Evolutionary conservation across 164 flowering plant genomes (phyloP).

Genomic region (Sextonia rubra): DNA sequence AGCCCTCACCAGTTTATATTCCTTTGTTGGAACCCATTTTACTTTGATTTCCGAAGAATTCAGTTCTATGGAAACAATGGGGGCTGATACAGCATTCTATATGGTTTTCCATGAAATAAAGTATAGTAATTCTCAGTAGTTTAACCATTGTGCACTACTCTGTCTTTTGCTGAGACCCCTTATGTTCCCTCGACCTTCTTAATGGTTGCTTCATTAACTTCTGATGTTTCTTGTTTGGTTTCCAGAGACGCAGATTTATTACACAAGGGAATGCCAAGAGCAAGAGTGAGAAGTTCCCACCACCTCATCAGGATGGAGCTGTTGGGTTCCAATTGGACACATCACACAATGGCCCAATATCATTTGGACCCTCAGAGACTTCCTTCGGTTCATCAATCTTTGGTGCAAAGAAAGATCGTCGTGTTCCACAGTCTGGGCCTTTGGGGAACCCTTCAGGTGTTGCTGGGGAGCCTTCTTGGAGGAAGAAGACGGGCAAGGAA

Average conservation of each 20-base stretch:
- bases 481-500: slow-evolving; percentile 33
- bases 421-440: slow-evolving; percentile 24
- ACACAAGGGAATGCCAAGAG: slow-evolving; percentile 64
- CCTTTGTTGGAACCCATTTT: too few species aligned
- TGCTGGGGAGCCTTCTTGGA: slow-evolving; percentile 36
- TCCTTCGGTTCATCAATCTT: slow-evolving; percentile 55
- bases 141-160: not conserved
- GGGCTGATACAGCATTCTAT: too few species aligned
- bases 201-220: not conserved
- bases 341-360: slow-evolving; percentile 46
- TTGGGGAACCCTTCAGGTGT: slow-evolving; percentile 23
- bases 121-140: too few species aligned
- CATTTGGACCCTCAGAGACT: slow-evolving; percentile 48
- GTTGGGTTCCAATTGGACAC: slow-evolving; percentile 50
- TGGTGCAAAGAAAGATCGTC: slow-evolving; percentile 27
- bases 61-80: too few species aligned
- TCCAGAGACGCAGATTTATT: slow-evolving; percentile 63
- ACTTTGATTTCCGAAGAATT: too few species aligned
- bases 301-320: slow-evolving; percentile 88
- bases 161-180: not conserved
- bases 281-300: slow-evolving; percentile 96
- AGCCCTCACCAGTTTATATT: too few species aligned
- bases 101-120: too few species aligned
- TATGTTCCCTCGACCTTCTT: not conserved
- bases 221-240: slow-evolving; percentile 1